Conservation (phyloP, 768 basidiomycete genomes). For the Rickenella mellea region DNA sequence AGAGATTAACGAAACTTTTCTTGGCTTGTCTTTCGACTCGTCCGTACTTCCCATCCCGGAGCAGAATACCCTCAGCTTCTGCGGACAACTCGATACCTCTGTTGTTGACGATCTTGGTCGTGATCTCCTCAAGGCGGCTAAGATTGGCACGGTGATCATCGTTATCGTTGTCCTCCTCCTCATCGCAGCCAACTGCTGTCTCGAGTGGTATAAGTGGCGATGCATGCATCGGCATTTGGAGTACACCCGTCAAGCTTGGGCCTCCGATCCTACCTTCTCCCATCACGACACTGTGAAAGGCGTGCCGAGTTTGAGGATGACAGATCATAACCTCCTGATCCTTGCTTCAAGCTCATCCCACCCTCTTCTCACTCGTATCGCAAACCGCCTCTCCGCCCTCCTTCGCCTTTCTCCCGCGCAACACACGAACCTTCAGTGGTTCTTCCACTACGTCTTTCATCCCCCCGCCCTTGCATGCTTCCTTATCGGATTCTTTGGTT, state of each 20-base stretch:
- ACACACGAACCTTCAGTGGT: conserved; percentile 74
- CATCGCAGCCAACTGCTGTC: conserved; percentile 58
- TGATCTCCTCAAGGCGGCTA: conserved; percentile 71
- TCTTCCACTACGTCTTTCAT: conserved; percentile 85
- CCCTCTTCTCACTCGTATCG: conserved; percentile 62
- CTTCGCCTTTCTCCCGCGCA: conserved; percentile 51
- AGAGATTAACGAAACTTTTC: conserved; percentile 83
- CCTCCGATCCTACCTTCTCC: conserved; percentile 53
- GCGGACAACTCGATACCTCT: conserved; percentile 67
- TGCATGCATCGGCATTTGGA: conserved; percentile 56
- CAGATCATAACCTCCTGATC: conserved; percentile 71
- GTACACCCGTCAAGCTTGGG: conserved; percentile 70
- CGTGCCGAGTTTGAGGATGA: conserved; percentile 49
- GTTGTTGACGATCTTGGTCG: conserved; percentile 78
- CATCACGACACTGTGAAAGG: conserved; percentile 10
- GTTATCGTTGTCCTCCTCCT: conserved; percentile 64
- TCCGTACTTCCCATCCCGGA: conserved; percentile 70
- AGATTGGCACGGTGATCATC: conserved; percentile 71
- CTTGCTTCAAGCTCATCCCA: conserved; percentile 61
- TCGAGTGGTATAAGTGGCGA: conserved; percentile 89
- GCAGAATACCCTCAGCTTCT: conserved; percentile 63
- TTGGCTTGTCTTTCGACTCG: conserved; percentile 61
- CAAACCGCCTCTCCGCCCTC: conserved; percentile 39
- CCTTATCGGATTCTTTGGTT: conserved; percentile 85
- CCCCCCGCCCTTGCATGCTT: conserved; percentile 86